These are phyloP conservation scores for Rutidosis leptorrhynchoides DNA, from an alignment of 129 eudicot species.

Conservation along the genomic window DNA sequence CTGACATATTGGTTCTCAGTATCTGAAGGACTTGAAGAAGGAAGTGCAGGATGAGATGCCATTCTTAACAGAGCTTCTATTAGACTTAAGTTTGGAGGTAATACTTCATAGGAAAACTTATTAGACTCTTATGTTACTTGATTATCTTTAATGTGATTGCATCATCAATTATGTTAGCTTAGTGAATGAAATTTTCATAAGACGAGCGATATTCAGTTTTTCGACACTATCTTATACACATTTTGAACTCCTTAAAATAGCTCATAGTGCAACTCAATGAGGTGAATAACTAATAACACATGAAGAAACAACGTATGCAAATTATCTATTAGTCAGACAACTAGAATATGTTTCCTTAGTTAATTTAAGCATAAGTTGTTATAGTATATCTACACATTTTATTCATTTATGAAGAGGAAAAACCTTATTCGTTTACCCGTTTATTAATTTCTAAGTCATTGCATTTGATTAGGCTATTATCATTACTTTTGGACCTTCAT, in stretches of 20 bases:
- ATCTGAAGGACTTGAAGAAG: constrained; percentile 54
- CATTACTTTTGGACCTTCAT: background rate
- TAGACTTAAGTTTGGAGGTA: constrained; percentile 54
- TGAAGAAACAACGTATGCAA: background rate
- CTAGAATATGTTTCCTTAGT: constrained; percentile 3
- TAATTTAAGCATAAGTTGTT: background rate
- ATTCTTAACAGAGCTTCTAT: constrained; percentile 46
- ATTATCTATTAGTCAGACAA: background rate
- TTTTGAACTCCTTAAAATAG: background rate
- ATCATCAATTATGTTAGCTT: background rate
- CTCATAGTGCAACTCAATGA: constrained; percentile 3
- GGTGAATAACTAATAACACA: background rate
- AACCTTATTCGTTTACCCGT: too few relatives aligned
- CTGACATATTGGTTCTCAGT: constrained; percentile 30
- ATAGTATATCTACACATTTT: background rate
- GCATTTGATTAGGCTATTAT: background rate
- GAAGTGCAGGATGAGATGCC: constrained; percentile 65
- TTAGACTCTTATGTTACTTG: background rate
- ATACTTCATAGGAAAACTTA: background rate
- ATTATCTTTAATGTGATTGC: background rate
- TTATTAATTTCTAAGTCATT: background rate
- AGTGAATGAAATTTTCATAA: background rate
- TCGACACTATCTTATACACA: background rate
- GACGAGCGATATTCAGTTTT: background rate
- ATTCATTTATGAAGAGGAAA: background rate